Evolutionary conservation across 2,329 filamentous ascomycete genomes (phyloP).

Genomic region (Annulohypoxylon truncatum): DNA sequence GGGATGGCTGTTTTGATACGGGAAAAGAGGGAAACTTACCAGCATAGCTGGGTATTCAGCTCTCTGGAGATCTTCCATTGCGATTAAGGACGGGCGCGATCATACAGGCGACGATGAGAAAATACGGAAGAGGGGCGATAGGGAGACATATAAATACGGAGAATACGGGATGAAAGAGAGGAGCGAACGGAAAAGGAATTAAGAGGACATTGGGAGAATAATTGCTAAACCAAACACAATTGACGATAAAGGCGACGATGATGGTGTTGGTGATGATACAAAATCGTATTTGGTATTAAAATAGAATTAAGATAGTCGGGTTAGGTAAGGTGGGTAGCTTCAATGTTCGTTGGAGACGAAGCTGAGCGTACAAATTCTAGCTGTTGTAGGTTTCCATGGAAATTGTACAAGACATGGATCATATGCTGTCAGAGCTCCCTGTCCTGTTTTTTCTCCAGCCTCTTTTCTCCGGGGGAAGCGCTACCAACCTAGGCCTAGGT

Average conservation of each 20-base stretch:
- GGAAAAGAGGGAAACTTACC: constrained; percentile 68
- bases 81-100: constrained; percentile 46
- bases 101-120: constrained; percentile 47
- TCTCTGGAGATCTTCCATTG: constrained; percentile 82
- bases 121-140: constrained; percentile 44
- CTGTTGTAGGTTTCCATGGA: not conserved
- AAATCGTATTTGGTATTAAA: constrained; percentile 15
- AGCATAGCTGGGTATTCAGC: constrained; percentile 94
- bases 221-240: constrained; percentile 22
- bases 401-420: constrained; percentile 17
- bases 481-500: constrained; percentile 6
- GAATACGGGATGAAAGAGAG: constrained; percentile 20
- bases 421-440: constrained; percentile 22
- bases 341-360: not conserved
- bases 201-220: constrained; percentile 38
- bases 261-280: constrained; percentile 27
- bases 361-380: not conserved
- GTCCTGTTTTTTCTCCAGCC: constrained; percentile 1
- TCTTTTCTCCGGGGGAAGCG: constrained; percentile 12
- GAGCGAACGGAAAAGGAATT: constrained; percentile 31
- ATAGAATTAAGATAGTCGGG: constrained; percentile 12
- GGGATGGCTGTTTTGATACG: not conserved
- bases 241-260: constrained; percentile 22
- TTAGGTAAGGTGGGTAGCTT: constrained; percentile 29
- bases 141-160: constrained; percentile 44